Evolutionary conservation across 768 basidiomycete species (phyloP).

Genomic region (Trametes coccinea): DNA sequence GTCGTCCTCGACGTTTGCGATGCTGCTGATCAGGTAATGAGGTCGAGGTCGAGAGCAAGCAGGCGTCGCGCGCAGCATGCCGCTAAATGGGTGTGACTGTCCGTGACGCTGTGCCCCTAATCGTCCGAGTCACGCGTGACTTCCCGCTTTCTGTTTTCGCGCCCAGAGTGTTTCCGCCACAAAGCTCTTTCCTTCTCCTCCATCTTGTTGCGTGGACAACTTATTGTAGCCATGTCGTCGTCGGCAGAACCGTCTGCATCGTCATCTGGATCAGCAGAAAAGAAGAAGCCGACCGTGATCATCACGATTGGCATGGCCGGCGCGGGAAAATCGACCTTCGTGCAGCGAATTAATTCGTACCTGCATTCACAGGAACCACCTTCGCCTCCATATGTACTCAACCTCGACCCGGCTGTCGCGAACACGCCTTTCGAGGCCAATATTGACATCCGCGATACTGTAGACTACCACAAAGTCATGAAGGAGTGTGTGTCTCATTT

Average conservation of each 20-base stretch:
- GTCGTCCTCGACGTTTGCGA: not conserved
- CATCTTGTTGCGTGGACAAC: not conserved
- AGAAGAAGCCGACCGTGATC: slow-evolving; percentile 75
- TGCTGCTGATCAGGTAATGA: not conserved
- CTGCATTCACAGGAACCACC: slow-evolving; percentile 67
- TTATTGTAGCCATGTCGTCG: not conserved
- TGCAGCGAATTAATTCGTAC: slow-evolving; percentile 92
- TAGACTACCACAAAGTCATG: slow-evolving; percentile 98
- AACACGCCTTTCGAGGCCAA: slow-evolving; percentile 93
- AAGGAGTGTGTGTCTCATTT: slow-evolving; percentile 77
- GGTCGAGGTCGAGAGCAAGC: slow-evolving; percentile 13
- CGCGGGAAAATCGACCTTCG: slow-evolving; percentile 96
- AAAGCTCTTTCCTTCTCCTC: not conserved
- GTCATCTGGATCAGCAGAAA: slow-evolving; percentile 11
- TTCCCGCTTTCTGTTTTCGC: not conserved
- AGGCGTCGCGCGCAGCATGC: not conserved
- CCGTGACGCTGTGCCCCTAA: slow-evolving; percentile 6
- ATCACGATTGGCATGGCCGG: slow-evolving; percentile 97
- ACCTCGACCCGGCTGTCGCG: slow-evolving; percentile 95
- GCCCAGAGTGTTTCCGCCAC: not conserved
- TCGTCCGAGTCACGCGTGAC: slow-evolving; percentile 14
- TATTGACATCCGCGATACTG: slow-evolving; percentile 97
- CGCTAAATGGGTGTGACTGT: slow-evolving; percentile 9
- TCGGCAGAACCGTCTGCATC: not conserved
- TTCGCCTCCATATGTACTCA: slow-evolving; percentile 90